Evolutionary conservation across 345 rosid genomes (phyloP).

Genomic region (Schrenkiella parvula): DNA sequence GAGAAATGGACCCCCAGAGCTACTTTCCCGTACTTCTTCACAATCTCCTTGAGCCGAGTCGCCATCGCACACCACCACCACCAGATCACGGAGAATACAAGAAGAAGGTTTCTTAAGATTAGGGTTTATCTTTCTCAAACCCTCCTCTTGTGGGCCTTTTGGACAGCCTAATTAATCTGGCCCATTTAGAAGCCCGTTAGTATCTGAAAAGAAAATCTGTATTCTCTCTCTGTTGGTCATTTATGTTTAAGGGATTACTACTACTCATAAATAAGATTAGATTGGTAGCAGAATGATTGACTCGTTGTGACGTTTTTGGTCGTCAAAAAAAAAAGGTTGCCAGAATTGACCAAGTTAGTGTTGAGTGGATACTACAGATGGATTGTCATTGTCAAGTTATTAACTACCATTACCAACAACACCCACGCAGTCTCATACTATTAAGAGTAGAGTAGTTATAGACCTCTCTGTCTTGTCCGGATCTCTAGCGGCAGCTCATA

Average conservation of each 20-base stretch:
- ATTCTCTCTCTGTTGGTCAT: too few species aligned
- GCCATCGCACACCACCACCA: slow-evolving; percentile 29
- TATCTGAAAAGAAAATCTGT: background rate
- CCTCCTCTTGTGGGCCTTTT: slow-evolving; percentile 5
- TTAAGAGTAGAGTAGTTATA: background rate
- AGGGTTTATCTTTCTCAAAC: slow-evolving; percentile 30
- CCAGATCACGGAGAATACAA: background rate
- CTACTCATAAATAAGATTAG: too few species aligned
- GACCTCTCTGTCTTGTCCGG: background rate
- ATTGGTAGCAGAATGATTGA: background rate
- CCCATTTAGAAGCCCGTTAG: slow-evolving; percentile 19
- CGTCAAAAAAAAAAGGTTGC: background rate
- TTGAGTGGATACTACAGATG: slow-evolving; percentile 1
- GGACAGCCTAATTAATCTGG: background rate
- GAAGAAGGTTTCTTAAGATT: background rate
- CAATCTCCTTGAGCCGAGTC: slow-evolving; percentile 57
- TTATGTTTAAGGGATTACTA: too few species aligned
- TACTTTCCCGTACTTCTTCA: slow-evolving; percentile 88
- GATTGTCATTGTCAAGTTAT: background rate
- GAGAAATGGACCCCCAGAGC: slow-evolving; percentile 78
- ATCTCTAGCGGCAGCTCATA: background rate
- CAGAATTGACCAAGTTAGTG: slow-evolving; percentile 22
- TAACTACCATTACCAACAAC: background rate
- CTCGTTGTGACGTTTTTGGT: background rate
- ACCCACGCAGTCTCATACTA: background rate